Base-by-base conservation (phyloP, 164 flowering plant genomes). In the Vitis rotundifolia region DNA sequence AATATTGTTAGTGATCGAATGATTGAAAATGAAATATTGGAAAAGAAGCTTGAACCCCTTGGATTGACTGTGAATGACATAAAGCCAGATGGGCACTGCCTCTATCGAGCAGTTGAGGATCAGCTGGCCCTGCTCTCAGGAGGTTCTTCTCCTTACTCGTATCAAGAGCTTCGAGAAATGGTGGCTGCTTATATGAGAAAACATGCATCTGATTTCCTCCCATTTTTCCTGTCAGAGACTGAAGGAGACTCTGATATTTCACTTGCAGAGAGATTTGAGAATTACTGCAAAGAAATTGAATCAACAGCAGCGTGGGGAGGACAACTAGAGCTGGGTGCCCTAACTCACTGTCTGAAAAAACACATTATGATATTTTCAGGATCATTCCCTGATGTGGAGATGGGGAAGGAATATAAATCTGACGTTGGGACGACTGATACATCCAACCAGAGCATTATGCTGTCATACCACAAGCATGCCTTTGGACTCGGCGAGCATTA, bases 401-500 rank as follows among this genome's bases (percentile, higher is more conserved):
- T 95, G 97, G 99, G 98, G 29, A 90, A 90, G 80, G 26, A 22
- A 22, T 22, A 93, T 77, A 89, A 83, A 74, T 67, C 85, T 11
- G 76, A 78, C 5, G 53, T 62, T 14, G 75, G 68, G 13, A 6
- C 0, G 7, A 59, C 69, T 57, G 78, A 64, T 28, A 75, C 77
- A 7, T 69, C 81, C 18, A 70, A 72, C 61, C 69, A 82, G 11
- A 86, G 87, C 57, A 84, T 95, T 64, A 83, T 72, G 90, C 74
- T 93, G 16, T 91, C 98, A 1, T 91, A 88, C 73, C 98, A 91
- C 67, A 79, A 73, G 77, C 92, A 91, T 85, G 97, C 97, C 5
- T 95, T 89, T 77, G 98, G 99, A 44, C 94, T 95, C 8, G 97
- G 97, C 18, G 97, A 93, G 92, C 99, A 95, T 75, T 95, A 95